phyloP scores from a whole-genome alignment of 2,329 filamentous ascomycete species.

The Aspergillus melleus region DNA sequence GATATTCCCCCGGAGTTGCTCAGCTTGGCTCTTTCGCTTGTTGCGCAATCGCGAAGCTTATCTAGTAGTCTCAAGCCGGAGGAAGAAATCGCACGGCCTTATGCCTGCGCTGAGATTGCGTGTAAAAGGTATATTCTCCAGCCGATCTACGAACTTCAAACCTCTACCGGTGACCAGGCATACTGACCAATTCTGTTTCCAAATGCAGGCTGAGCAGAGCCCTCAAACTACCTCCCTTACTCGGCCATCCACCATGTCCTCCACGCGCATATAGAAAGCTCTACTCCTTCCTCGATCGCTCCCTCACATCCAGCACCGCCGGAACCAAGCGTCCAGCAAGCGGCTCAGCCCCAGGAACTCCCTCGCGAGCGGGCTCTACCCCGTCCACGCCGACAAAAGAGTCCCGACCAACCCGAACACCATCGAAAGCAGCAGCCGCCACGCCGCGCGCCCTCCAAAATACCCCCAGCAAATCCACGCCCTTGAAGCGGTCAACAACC shows the following conservation, averaged over 20 bases:
- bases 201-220: slow-evolving; percentile 67
- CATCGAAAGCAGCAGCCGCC: slow-evolving; percentile 28
- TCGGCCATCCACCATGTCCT: slow-evolving; percentile 73
- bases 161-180: neutral
- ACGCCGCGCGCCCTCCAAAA: slow-evolving; percentile 34
- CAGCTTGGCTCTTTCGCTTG: slow-evolving; percentile 69
- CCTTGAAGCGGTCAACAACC: slow-evolving; percentile 31
- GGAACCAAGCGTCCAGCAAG: slow-evolving; percentile 38
- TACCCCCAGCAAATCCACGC: slow-evolving; percentile 48
- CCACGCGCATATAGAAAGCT: slow-evolving; percentile 82
- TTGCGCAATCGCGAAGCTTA: slow-evolving; percentile 76
- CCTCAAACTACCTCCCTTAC: slow-evolving; percentile 74
- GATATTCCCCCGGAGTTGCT: slow-evolving; percentile 68
- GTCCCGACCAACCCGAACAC: slow-evolving; percentile 21
- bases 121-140: slow-evolving; percentile 67
- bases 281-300: slow-evolving; percentile 75
- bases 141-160: neutral
- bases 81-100: slow-evolving; percentile 81
- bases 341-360: slow-evolving; percentile 32
- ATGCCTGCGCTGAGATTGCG: slow-evolving; percentile 84
- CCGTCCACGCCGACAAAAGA: slow-evolving; percentile 43
- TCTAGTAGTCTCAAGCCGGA: slow-evolving; percentile 77
- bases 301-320: slow-evolving; percentile 50
- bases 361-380: slow-evolving; percentile 26
- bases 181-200: neutral